Percentiles rank a stretch among this genome's conserved stretches.
These are phyloP conservation scores for Podaxis mareebaensis DNA, from an alignment of 768 basidiomycete genomes.

Conservation along the genomic window DNA sequence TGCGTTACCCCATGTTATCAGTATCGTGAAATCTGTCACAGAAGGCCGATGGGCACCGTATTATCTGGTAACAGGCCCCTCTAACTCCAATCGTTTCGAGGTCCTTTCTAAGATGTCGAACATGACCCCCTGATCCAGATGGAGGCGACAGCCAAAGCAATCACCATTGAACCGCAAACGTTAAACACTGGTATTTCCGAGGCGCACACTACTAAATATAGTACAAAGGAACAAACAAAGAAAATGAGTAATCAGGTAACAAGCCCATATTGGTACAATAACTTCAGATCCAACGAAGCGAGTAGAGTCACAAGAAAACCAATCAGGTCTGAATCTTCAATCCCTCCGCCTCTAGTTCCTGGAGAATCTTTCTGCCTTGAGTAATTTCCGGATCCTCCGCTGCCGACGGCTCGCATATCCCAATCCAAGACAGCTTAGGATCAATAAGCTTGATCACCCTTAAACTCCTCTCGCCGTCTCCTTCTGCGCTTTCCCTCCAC, in stretches of 20 bases:
- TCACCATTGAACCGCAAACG: no score
- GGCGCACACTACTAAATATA: not conserved
- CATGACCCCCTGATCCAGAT: no score
- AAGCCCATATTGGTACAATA: no score
- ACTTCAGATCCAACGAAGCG: not conserved
- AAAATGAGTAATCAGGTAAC: no score
- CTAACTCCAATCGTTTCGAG: no score
- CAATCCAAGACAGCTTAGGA: slow-evolving; percentile 13
- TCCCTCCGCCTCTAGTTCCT: slow-evolving; percentile 2
- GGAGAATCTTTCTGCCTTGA: not conserved
- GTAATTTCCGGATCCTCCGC: slow-evolving; percentile 12
- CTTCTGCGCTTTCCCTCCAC: slow-evolving; percentile 3
- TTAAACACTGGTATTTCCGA: no score
- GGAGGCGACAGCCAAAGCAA: not conserved
- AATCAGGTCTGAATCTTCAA: not conserved
- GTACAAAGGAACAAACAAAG: not conserved
- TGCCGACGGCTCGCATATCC: slow-evolving; percentile 4
- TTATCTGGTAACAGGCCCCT: no score
- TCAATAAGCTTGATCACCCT: slow-evolving; percentile 8
- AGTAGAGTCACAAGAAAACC: not conserved
- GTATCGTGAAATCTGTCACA: no score
- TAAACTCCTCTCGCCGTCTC: not conserved
- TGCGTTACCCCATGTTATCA: no score
- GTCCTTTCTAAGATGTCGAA: no score
- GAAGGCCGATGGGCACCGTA: no score